These are phyloP conservation scores for Citrullus colocynthis DNA, from an alignment of 306 rosid genomes.

Conservation along the genomic window DNA sequence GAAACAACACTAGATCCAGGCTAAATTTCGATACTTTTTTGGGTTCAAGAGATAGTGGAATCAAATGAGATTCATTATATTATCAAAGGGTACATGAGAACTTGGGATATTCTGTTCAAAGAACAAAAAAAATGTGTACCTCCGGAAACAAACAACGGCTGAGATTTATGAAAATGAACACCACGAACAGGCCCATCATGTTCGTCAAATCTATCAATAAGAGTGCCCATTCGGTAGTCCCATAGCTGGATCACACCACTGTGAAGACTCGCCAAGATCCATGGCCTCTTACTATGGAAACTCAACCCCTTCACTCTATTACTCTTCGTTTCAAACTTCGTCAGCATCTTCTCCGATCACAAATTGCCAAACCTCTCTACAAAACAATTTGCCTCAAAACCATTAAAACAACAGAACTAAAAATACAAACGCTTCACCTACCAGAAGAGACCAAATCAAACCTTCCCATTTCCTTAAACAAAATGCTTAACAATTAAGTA, in stretches of 20 bases:
- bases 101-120: neutral
- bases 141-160: constrained; percentile 94
- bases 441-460: neutral
- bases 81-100: neutral
- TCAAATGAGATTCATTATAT: neutral
- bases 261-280: constrained; percentile 99
- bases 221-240: constrained; percentile 97
- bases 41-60: neutral
- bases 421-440: neutral
- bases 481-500: neutral
- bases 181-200: constrained; percentile 99
- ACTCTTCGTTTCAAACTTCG: constrained; percentile 95
- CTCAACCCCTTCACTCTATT: constrained; percentile 97
- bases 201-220: constrained; percentile 86
- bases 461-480: neutral
- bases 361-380: constrained; percentile 14
- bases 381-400: neutral
- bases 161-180: constrained; percentile 92
- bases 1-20: neutral
- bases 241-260: constrained; percentile 99
- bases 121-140: constrained; percentile 22
- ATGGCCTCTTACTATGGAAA: constrained; percentile 88
- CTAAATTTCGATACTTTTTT: neutral
- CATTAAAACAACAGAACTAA: neutral
- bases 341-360: constrained; percentile 52